Percentiles rank a stretch among this genome's conserved stretches.
Evolutionary conservation across 148 eudicot species (phyloP).

Genomic region (Fagopyrum tataricum): DNA sequence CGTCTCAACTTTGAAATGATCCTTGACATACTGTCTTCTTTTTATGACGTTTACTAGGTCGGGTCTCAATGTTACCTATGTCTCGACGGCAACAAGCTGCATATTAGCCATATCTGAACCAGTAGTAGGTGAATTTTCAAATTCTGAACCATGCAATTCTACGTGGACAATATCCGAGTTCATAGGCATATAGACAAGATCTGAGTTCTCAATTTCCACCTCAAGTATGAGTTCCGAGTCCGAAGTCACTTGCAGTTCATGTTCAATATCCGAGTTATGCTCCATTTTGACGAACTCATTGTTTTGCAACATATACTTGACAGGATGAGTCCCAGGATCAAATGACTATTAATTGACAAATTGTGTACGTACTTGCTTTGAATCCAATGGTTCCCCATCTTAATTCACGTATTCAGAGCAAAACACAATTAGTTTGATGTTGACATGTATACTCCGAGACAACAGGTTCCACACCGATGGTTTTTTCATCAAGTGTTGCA

Average conservation of each 20-base stretch:
- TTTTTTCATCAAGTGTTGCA: background rate
- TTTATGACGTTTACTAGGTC: conserved; percentile 48
- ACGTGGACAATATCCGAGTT: conserved; percentile 17
- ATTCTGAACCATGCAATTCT: conserved; percentile 10
- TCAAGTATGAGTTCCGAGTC: background rate
- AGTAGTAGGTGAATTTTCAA: conserved; percentile 13
- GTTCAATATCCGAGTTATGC: conserved; percentile 14
- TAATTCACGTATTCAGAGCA: background rate
- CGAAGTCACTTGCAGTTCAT: conserved; percentile 14
- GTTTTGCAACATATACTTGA: conserved; percentile 15
- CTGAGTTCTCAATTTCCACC: conserved; percentile 9
- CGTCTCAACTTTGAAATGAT: conserved; percentile 56
- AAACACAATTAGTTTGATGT: too few species aligned
- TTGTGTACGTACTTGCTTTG: background rate
- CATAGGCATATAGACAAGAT: conserved; percentile 13
- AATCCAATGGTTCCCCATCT: background rate
- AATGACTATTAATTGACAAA: background rate
- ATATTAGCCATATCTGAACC: conserved; percentile 13
- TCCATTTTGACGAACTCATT: conserved; percentile 8
- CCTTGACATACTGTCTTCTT: conserved; percentile 85
- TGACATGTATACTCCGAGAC: too few species aligned
- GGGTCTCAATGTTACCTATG: conserved; percentile 16
- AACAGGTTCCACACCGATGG: background rate
- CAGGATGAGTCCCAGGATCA: conserved; percentile 18
- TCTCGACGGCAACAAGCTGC: conserved; percentile 19